Evolutionary conservation across 176 grass and related monocot genomes (phyloP), one percentile per base, ranked within the genome.

Genomic region (Typha latifolia): DNA sequence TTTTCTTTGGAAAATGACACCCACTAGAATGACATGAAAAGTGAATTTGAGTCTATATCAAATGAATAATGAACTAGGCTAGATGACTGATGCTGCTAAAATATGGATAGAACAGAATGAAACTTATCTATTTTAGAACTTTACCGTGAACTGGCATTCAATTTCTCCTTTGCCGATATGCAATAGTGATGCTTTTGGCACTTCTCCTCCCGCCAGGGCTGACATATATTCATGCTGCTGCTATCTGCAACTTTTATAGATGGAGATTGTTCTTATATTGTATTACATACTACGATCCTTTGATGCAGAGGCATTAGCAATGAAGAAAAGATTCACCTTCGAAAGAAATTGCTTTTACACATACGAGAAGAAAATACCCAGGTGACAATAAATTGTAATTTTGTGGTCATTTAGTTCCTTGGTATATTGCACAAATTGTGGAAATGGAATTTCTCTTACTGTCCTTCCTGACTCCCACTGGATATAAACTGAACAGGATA

Each of bases 251-350:
- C 53, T 12, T 9, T 47, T 43, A 32, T 47, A 59, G 13, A 63
- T 56, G 19, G 51, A 49, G 18, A 14, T 31, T 66, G 2, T 11
- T 73, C 37, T 64, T 49, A 61, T 73, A 48, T 69, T 16, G 64
- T 62, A 61, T 62, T 74, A 52, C 6, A 16, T 48, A 61, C 5
- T 43, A 43, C 64, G 61, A 62, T 70, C 69, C 59, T 80, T 77
- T 76, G 19, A 34, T 80, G 69, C 82, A 99, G 94, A 75, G 94
- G 83, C 68, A 99, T 99, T 78, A 90, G 81, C 79, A 93, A 87
- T 16, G 94, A 99, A 76, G 94, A 99, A 71, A 99, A 99, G 81
- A 81, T 73, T 49, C 89, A 99, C 71, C 86, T 99, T 49, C 73
- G 94, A 48, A 93, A 89, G 69, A 99, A 85, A 72, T 85, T 99